Base-by-base conservation (phyloP, 2,329 filamentous ascomycete species). In the Chrysoporthe austroafricana region DNA sequence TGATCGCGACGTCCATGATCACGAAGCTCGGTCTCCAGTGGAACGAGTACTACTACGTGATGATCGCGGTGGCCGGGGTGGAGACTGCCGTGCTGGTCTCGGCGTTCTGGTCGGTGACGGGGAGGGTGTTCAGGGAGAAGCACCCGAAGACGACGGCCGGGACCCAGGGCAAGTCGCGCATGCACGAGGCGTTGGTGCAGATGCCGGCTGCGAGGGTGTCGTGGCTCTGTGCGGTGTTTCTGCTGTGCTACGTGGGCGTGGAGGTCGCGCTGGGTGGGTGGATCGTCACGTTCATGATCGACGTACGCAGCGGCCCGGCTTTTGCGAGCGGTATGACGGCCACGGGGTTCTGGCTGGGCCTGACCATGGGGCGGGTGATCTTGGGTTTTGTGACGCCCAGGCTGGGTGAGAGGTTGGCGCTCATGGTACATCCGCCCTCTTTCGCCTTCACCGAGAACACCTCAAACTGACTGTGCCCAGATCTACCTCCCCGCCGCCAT, bases 241-340 rank as follows among this genome's bases (percentile, higher is more conserved):
- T 95, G 32, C 85, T 96, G 13, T 86, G 87, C 43, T 95, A 95
- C 73, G 90, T 94, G 0, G 92, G 93, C 8, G 83, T 89, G 1
- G 92, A 96, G 76, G 90, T 92, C 57, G 88, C 89, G 0, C 83
- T 94, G 0, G 91, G 91, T 26, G 92, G 92, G 5, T 96, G 92
- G 93, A 91, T 96, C 66, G 90, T 94, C 63, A 88, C 89, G 5
- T 95, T 96, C 77, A 95, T 96, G 91, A 88, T 93, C 36, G 85
- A 88, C 44, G 89, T 93, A 6, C 86, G 93, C 6, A 77, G 88
- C n/a, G 91, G 88, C 0, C 84, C 81, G 3, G 79, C 86, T 0
- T 94, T 94, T 72, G 86, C 87, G 0, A 88, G 88, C 36, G 91
- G 92, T 11, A 91, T 95, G 83, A 88, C 88, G 0, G 89, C 90